A percentile compares a stretch with the other conserved stretches of the same genome.
These are phyloP conservation scores for Salix koriyanagi DNA, from an alignment of 345 rosid genomes.

Conservation along the genomic window DNA sequence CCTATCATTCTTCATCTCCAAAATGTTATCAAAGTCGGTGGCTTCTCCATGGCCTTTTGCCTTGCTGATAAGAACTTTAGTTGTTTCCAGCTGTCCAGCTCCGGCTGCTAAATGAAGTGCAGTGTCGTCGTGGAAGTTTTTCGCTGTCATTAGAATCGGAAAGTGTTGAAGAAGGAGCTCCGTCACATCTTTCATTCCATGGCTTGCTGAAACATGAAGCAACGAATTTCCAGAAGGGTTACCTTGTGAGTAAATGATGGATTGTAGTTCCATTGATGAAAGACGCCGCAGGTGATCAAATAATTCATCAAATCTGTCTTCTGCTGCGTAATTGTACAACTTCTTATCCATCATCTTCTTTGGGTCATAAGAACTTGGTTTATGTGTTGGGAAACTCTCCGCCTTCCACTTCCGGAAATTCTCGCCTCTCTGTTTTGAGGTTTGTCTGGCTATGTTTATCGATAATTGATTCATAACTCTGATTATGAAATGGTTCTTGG, in stretches of 20 bases:
- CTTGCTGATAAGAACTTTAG: too few species aligned
- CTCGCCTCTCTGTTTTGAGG: background rate
- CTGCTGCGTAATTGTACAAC: too few species aligned
- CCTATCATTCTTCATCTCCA: too few species aligned
- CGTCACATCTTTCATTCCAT: background rate
- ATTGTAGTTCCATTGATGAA: background rate
- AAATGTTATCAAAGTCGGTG: too few species aligned
- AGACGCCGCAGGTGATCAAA: background rate
- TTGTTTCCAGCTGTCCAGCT: too few species aligned
- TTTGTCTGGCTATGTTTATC: background rate
- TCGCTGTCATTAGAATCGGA: background rate
- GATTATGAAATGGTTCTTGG: background rate
- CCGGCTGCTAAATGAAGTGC: background rate
- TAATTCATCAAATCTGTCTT: background rate
- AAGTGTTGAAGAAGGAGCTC: background rate
- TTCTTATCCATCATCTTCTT: too few species aligned
- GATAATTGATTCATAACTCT: background rate
- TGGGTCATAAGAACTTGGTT: too few species aligned
- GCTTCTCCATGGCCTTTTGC: too few species aligned
- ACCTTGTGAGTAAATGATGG: background rate
- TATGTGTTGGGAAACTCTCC: background rate
- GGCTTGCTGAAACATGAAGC: background rate
- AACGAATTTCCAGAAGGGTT: slow-evolving; percentile 3
- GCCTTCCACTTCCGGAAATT: background rate
- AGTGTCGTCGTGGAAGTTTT: background rate